Conservation (phyloP, 2,329 filamentous ascomycete species). For the Verticillium alfalfae region DNA sequence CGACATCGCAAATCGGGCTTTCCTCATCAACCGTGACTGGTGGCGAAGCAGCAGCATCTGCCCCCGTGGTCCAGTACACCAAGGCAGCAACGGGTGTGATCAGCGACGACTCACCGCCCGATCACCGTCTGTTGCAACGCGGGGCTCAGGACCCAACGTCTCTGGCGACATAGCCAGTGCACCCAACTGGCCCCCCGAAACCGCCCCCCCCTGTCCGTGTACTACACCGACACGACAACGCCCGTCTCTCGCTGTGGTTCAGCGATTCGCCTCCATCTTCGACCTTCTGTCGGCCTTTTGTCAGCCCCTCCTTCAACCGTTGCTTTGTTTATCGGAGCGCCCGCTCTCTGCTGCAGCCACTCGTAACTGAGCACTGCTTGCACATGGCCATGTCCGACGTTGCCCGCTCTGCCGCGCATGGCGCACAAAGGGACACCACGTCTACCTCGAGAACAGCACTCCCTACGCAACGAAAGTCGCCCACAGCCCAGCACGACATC, state of each 20-base stretch:
- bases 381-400: slow-evolving; percentile 13
- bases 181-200: neutral
- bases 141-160: neutral
- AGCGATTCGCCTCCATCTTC: neutral
- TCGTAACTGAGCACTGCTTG: neutral
- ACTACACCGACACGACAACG: neutral
- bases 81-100: too few species aligned
- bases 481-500: neutral
- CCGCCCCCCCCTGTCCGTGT: neutral
- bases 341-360: neutral
- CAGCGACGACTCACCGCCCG: neutral
- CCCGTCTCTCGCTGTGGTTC: neutral
- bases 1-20: neutral
- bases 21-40: neutral
- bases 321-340: neutral
- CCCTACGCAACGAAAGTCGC: slow-evolving; percentile 11
- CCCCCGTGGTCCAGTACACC: too few species aligned
- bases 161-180: neutral
- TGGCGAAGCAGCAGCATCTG: neutral
- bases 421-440: slow-evolving; percentile 6
- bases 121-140: neutral
- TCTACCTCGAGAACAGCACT: slow-evolving; percentile 11
- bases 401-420: slow-evolving; percentile 8
- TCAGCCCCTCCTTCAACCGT: neutral
- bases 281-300: neutral